Percentiles rank a stretch among this genome's conserved stretches.
Evolutionary conservation across 352 stramenopile species (phyloP).

Genomic region (Pythium insidiosum): DNA sequence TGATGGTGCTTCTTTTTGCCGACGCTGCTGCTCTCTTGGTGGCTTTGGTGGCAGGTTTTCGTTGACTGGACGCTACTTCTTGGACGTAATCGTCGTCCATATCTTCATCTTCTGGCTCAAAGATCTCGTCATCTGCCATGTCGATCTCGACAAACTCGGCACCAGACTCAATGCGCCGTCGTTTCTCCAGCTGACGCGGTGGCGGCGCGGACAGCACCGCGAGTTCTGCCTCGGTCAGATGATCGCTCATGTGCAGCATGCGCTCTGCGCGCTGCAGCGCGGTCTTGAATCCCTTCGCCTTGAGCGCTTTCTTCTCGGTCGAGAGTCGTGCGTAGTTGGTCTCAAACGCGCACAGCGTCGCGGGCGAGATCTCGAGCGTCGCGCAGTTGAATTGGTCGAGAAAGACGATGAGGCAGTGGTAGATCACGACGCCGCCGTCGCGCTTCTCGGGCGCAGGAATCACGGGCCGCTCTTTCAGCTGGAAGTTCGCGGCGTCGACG

Average conservation of each 20-base stretch:
- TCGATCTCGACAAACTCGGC: too few relatives aligned
- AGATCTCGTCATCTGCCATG: too few relatives aligned
- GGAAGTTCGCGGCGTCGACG: conserved; percentile 29
- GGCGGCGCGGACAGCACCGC: not conserved
- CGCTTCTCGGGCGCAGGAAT: conserved; percentile 30
- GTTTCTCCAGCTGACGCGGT: not conserved
- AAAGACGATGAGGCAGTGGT: conserved; percentile 16
- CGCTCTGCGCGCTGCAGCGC: conserved; percentile 9
- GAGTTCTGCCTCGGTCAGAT: conserved; percentile 13
- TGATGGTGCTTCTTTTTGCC: too few relatives aligned
- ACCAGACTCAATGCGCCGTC: too few relatives aligned
- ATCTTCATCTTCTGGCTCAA: not conserved
- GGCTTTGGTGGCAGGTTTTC: too few relatives aligned
- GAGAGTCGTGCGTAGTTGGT: conserved; percentile 35
- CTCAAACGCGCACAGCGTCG: conserved; percentile 35
- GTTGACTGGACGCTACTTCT: not conserved
- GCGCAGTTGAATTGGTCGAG: conserved; percentile 21
- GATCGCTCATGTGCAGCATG: conserved; percentile 14
- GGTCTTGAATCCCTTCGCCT: conserved; percentile 7
- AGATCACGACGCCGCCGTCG: conserved; percentile 22
- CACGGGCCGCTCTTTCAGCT: conserved; percentile 25
- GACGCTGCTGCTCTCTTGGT: too few relatives aligned
- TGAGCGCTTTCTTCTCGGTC: conserved; percentile 15
- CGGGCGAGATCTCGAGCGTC: conserved; percentile 13
- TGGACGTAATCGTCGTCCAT: not conserved